phyloP scores from a whole-genome alignment of 2,329 filamentous ascomycete genomes.

The Chaetoscypha palmicola region DNA sequence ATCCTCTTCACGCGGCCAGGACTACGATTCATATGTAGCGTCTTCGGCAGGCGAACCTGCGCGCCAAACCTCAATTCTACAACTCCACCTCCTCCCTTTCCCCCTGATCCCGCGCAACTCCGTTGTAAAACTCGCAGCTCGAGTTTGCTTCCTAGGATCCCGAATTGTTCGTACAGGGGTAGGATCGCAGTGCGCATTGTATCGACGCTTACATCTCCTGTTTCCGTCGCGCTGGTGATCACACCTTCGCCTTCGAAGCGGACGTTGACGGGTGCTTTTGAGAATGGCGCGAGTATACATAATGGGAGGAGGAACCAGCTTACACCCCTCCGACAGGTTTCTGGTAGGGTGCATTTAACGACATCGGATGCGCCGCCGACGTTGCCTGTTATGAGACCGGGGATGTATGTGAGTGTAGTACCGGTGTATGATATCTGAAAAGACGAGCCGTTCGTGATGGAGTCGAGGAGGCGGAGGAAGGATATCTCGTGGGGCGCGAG shows the following conservation, averaged over 20 bases:
- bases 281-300: conserved; percentile 86
- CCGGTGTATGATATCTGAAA: conserved; percentile 97
- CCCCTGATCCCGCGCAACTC: conserved; percentile 68
- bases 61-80: conserved; percentile 93
- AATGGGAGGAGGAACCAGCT: conserved; percentile 89
- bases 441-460: conserved; percentile 87
- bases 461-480: conserved; percentile 87
- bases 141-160: conserved; percentile 70
- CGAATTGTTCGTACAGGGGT: conserved; percentile 83
- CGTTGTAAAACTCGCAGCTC: conserved; percentile 76
- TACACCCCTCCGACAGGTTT: conserved; percentile 70
- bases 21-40: conserved; percentile 75
- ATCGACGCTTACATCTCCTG: conserved; percentile 84
- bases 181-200: conserved; percentile 89
- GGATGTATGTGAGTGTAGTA: conserved; percentile 85
- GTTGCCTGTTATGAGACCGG: conserved; percentile 84
- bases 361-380: conserved; percentile 65
- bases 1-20: conserved; percentile 82
- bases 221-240: conserved; percentile 78
- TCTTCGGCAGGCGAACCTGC: conserved; percentile 89
- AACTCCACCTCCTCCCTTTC: conserved; percentile 76
- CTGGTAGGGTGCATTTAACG: conserved; percentile 72
- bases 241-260: conserved; percentile 85
- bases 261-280: conserved; percentile 85
- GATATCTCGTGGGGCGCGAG: conserved; percentile 91